Evolutionary conservation across 495 filamentous ascomycete genomes (phyloP), one percentile per base, ranked within the genome.

Genomic region (Elasticomyces elasticus): DNA sequence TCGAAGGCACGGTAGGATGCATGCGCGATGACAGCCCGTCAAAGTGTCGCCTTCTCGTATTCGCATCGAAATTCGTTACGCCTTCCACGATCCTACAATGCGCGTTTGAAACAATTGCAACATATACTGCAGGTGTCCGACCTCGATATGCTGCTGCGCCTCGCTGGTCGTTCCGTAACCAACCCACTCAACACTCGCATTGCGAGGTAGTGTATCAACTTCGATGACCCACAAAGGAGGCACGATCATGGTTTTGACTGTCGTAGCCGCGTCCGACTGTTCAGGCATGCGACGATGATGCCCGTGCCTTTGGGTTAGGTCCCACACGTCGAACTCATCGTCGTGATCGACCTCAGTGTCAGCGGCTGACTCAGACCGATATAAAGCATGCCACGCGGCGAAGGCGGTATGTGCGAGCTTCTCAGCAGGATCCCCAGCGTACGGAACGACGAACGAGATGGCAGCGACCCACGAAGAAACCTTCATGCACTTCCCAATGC

Each of bases 391-490:
- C 83, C 82, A 86, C 17, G 44, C 53, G 2, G 22, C 23, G 28
- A 10, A 24, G 6, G 31, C 45, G 6, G 17, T 7, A 3, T 11
- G 9, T 2, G 71, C 78, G 48, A 72, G 68, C 13, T 51, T 59
- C 20, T 63, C 22, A 7, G 60, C 31, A 60, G 68, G 52, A 5
- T 49, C 54, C 58, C 44, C 20, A 55, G 63, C 47, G 6, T 56
- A 60, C 0, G 63, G 66, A 2, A 72, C 65, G 28, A 95, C 72
- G 63, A 84, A 96, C 1, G 82, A 87, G 56, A 94, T 75, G 0
- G 74, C 85, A 19, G 80, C 80, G 0, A 76, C 71, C 83, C 85
- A 89, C 78, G 81, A 87, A 26, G 75, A 69, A 11, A 92, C 86
- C 28, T 79, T 69, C 74, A 82, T 83, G 11, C 80, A 82, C 25